Evolutionary conservation across 2,329 filamentous ascomycete genomes (phyloP), one percentile per base, ranked within the genome.

Genomic region (Ophiosphaerella herpotricha): DNA sequence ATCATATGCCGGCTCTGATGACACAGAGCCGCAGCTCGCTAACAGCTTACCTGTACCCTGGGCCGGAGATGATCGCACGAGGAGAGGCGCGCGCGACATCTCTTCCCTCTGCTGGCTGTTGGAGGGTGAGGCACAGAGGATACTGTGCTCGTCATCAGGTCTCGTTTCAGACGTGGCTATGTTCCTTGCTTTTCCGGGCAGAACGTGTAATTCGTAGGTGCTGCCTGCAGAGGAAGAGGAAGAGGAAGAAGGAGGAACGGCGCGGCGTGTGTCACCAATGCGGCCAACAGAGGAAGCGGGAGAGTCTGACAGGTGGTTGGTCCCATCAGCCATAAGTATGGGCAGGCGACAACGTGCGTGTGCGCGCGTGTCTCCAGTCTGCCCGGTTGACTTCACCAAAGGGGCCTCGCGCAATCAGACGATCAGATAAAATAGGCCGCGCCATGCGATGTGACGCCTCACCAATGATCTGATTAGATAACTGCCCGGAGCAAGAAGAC

Each of bases 1-100:
- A 44, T 34, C 31, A 33, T 31, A 29, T 29, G 26, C 26, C 18
- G 42, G 33, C 5, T 8, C 12, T 24, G 44, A 55, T 32, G 52
- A 54, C 50, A 48, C 45, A 51, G 46, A 37, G 18, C 34, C 33
- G 39, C 33, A 21, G 45, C 24, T 26, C 35, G 38, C 46, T 36
- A 53, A 50, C 56, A 55, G 57, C 62, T 63, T 61, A 66, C 62
- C 62, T 32, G 82, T 84, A 48, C 82, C 83, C 66, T 82, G 79
- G 31, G 81, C 82, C 37, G 83, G 83, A 57, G 83, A 82, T 42
- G 83, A 83, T 52, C 82, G 80, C 67, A 84, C 72, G 46, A 87
- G 74, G 49, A 86, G 78, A 50, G 83, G 83, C 54, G 79, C 75
- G 67, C 74, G 75, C 52, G 78, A 80, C 77, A 80, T 80, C 34